phyloP scores from a whole-genome alignment of 2,329 filamentous ascomycete species.

The Paecilomyces sp. region DNA sequence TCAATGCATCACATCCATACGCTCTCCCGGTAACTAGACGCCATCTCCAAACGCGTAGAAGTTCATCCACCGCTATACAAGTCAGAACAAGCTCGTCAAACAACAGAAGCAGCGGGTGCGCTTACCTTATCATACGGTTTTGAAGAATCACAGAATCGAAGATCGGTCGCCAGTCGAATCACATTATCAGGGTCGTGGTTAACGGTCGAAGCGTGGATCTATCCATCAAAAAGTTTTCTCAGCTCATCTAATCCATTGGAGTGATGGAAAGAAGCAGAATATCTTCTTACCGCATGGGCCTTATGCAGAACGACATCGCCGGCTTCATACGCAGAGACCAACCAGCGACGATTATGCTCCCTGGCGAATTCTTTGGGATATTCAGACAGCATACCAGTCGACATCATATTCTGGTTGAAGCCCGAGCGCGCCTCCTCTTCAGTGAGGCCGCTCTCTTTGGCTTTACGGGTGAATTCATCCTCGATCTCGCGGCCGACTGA shows the following conservation, averaged over 20 bases:
- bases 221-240: background rate
- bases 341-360: slow-evolving; percentile 41
- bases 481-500: slow-evolving; percentile 45
- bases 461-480: slow-evolving; percentile 31
- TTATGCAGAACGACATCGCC: slow-evolving; percentile 43
- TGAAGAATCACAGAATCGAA: slow-evolving; percentile 49
- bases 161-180: slow-evolving; percentile 50
- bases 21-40: background rate
- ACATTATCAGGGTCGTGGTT: slow-evolving; percentile 46
- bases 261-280: background rate
- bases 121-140: slow-evolving; percentile 43
- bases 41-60: slow-evolving; percentile 4
- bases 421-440: slow-evolving; percentile 46
- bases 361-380: slow-evolving; percentile 40
- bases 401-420: slow-evolving; percentile 56
- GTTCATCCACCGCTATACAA: slow-evolving; percentile 1
- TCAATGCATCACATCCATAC: background rate
- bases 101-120: no score
- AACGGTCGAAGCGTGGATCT: slow-evolving; percentile 53
- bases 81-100: background rate
- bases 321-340: slow-evolving; percentile 48
- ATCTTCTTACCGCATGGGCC: slow-evolving; percentile 24
- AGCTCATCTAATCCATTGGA: background rate
- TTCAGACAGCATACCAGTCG: slow-evolving; percentile 47
- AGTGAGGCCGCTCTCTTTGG: slow-evolving; percentile 41